Base-by-base conservation (phyloP, 1,284 basidiomycete genomes). In the Sporisorium sorghi region DNA sequence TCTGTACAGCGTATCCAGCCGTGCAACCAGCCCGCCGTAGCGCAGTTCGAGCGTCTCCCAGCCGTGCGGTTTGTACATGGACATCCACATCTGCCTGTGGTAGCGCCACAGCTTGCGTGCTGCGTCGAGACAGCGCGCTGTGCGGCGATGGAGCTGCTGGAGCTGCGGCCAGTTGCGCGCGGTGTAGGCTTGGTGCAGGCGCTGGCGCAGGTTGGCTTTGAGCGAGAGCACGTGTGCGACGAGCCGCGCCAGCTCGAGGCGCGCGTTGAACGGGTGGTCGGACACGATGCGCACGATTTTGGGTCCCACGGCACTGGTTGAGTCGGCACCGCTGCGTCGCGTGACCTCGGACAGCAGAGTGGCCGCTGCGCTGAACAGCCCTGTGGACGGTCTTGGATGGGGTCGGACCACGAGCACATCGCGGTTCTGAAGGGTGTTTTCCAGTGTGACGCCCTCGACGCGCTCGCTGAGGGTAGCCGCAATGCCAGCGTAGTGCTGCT, bases 11-110 rank as follows among this genome's bases (percentile, higher is more conserved):
- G 84, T 85, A 21, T 85, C 83, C 28, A 85, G 60, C 3, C 85
- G 71, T 1, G 81, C 58, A 14, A 72, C 59, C 37, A 85, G 58
- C 0, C 85, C 85, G 15, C 85, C 85, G 43, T 85, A 85, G 1
- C 85, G 66, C 39, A 86, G 54, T 21, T 86, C 85, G 26, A 86
- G 63, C 15, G 80, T 78, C 64, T 85, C 84, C 78, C 82, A 85
- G 0, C 83, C 85, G 52, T 84, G 84, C 17, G 76, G 79, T 46
- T 83, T 79, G 51, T 79, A 78, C 73, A 74, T 77, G 21, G 48
- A 62, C 83, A 81, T 81, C 83, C 83, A 84, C 50, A 84, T 54
- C 44, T 71, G 73, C 24, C 85, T 75, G 58, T 86, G 85, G 19
- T 83, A 77, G 17, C 51, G 60, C 62, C 83, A 83, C 54, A 85